Percentiles rank a stretch among this genome's conserved stretches.
phyloP scores from a whole-genome alignment of 768 basidiomycete genomes.

The Pleurotus pulmonarius region DNA sequence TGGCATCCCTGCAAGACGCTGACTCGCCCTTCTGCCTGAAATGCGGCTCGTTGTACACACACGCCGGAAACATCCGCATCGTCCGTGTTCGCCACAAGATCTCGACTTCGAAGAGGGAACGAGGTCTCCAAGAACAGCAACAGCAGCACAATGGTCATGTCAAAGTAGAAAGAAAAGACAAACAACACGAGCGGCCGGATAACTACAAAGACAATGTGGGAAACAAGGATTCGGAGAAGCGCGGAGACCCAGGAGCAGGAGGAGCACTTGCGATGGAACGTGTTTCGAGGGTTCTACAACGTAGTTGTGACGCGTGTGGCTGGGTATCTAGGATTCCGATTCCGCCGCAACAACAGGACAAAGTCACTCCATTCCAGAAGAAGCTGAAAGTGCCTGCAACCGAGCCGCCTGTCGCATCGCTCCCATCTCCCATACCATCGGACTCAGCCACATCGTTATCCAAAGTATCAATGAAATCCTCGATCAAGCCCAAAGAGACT shows the following conservation, averaged over 20 bases:
- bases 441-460: conserved; percentile 8
- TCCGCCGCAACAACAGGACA: conserved; percentile 7
- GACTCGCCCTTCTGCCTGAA: conserved; percentile 32
- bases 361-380: neutral
- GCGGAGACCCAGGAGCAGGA: neutral
- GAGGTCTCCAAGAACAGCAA: no score
- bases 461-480: conserved; percentile 8
- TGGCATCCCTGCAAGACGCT: conserved; percentile 17
- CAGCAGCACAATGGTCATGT: no score
- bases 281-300: conserved; percentile 17
- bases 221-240: neutral
- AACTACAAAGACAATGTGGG: neutral
- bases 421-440: conserved; percentile 3
- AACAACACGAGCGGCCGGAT: conserved; percentile 15
- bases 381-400: neutral
- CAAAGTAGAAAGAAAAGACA: neutral
- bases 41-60: conserved; percentile 51
- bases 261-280: no score
- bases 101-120: no score
- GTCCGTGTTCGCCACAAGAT: conserved; percentile 21
- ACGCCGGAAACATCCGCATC: conserved; percentile 32
- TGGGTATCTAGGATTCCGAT: conserved; percentile 16
- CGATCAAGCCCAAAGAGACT: neutral
- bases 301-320: conserved; percentile 29
- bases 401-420: neutral